A percentile compares a stretch with the other conserved stretches of the same genome.
These are phyloP conservation scores for Mycena leptocephala DNA, from an alignment of 768 basidiomycete genomes.

Conservation along the genomic window DNA sequence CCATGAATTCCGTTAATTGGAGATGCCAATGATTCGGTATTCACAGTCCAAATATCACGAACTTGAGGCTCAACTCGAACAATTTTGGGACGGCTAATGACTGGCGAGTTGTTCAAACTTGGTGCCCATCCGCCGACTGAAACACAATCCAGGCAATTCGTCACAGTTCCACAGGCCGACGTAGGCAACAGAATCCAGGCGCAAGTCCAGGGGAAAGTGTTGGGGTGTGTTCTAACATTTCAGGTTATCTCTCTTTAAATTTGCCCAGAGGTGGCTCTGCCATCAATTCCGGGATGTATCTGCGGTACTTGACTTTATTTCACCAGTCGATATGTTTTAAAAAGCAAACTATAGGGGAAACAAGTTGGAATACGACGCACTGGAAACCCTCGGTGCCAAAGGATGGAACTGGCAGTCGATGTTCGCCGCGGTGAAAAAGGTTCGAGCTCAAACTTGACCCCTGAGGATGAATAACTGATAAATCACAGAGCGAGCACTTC, in stretches of 20 bases:
- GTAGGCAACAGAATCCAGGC: conserved; percentile 17
- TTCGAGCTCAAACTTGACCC: background rate
- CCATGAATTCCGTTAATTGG: too few relatives aligned
- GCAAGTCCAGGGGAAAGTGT: conserved; percentile 19
- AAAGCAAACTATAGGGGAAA: background rate
- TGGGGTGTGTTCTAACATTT: conserved; percentile 2
- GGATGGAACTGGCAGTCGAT: conserved; percentile 28
- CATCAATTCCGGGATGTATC: conserved; percentile 30
- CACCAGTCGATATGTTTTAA: too few relatives aligned
- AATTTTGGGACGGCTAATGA: conserved; percentile 28
- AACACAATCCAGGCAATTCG: conserved; percentile 11
- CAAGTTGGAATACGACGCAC: conserved; percentile 24
- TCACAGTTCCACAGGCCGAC: conserved; percentile 16
- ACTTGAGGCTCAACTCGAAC: conserved; percentile 17
- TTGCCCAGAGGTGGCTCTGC: background rate
- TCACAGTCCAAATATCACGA: conserved; percentile 26
- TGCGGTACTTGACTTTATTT: background rate
- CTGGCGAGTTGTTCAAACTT: conserved; percentile 1
- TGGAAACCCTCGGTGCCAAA: conserved; percentile 27
- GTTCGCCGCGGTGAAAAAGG: conserved; percentile 19
- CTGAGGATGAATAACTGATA: background rate
- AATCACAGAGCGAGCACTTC: conserved; percentile 29
- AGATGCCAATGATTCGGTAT: background rate
- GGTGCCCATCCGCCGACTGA: background rate
- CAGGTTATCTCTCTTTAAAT: background rate